Evolutionary conservation across 1,284 basidiomycete genomes (phyloP), one percentile per base, ranked within the genome.

Genomic region (Rhodotorula glutinis): DNA sequence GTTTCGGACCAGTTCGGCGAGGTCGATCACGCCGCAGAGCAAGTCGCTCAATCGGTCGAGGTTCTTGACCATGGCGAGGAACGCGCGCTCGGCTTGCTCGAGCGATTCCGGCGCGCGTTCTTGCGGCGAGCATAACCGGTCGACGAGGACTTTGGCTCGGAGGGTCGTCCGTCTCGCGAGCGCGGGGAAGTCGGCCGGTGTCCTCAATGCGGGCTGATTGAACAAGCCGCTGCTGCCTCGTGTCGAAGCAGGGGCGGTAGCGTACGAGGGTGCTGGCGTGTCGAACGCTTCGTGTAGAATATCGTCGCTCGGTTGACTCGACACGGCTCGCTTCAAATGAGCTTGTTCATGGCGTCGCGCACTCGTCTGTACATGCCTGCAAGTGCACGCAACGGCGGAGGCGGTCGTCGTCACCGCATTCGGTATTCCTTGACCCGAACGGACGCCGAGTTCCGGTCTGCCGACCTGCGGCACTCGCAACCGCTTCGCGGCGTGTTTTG

Each of bases 21-120:
- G 86, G 80, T 98, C 95, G 71, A 98, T 98, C 65, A 98, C 92
- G 13, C 91, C 89, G 76, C 95, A 98, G 3, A 98, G 82, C 77
- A 96, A 83, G 80, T 98, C 94, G 77, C 92, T 96, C 71, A 98
- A 85, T 64, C 94, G 83, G 80, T 98, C 95, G 67, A 98, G 81
- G 76, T 93, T 93, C 83, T 95, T 96, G 70, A 94, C 90, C 25
- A 91, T 91, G 78, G 87, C 85, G 68, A 88, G 81, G 63, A 95
- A 82, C 76, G 94, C 91, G 56, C 64, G 65, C 3, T 78, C 79
- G 4, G 77, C 71, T 13, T 77, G 72, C 55, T 78, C 78, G 60
- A 73, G 62, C 27, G 64, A 62, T 10, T 21, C 78, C 54, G 85
- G 82, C 3, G 87, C 87, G 73, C 86, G 82, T 64, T 82, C 81